Evolutionary conservation across 2,329 filamentous ascomycete genomes (phyloP), one percentile per base, ranked within the genome.

Genomic region (Pyrenochaeta sp.): DNA sequence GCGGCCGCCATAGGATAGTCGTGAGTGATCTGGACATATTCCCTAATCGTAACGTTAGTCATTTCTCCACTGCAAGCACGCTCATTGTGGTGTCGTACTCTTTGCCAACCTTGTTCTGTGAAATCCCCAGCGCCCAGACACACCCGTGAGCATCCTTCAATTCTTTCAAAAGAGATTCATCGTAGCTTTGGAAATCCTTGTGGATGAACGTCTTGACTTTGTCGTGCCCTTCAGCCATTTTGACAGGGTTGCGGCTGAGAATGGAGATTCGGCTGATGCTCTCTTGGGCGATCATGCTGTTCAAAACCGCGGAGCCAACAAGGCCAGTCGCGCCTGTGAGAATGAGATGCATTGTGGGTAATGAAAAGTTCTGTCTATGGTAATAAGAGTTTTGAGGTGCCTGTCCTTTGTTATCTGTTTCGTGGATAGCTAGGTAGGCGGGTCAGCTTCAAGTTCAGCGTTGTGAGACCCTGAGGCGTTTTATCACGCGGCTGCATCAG

Each of bases 71-170:
- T 17, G n/a, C 20, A n/a, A 15, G 20, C 24, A 23, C 10, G 9
- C 17, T 15, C 10, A 8, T 23, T 11, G 17, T 17, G 5, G 19
- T 15, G 45, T 62, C 78, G 48, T 60, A 85, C 79, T 86, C 81
- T 48, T 81, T 82, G 43, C 63, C 63, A 6, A 89, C 85, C 27
- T 78, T 72, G 8, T 68, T 82, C 58, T 85, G 80, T 48, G 81
- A 84, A 34, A 85, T 83, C 0, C 88, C 88, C 63, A 87, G 75
- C 0, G 88, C 87, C 88, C 88, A 92, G 1, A 91, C 84, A 46
- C 84, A 87, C 2, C 84, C 87, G 6, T 79, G 73, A 0, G 87
- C 88, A 15, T 82, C 87, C 38, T 78, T 75, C 0, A 92, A 74
- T 61, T 85, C 75, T 3, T 72, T 68, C 7, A 90, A 74, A 2